Evolutionary conservation across 2,329 filamentous ascomycete species (phyloP).

Genomic region (Penicillium sp.): DNA sequence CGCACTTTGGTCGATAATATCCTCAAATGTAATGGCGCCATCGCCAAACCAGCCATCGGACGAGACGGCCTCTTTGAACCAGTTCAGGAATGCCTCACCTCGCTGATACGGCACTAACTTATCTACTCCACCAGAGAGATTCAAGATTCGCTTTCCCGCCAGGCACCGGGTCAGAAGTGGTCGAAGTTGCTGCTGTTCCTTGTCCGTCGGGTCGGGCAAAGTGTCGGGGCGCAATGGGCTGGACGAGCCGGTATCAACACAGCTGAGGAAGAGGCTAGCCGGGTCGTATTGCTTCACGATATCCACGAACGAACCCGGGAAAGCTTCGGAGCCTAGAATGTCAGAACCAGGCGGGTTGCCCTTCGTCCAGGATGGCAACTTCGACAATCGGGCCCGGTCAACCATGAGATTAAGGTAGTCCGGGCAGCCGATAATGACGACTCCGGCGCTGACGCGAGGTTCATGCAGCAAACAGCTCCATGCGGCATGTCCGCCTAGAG

Average conservation of each 20-base stretch:
- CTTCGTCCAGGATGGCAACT: conserved; percentile 59
- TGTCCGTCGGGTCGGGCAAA: conserved; percentile 39
- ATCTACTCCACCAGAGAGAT: conserved; percentile 55
- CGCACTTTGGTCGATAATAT: conserved; percentile 56
- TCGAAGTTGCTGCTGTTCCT: conserved; percentile 44
- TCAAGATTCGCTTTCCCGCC: conserved; percentile 55
- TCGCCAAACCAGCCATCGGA: conserved; percentile 50
- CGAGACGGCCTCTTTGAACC: conserved; percentile 50
- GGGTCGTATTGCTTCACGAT: conserved; percentile 69
- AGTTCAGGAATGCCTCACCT: conserved; percentile 55
- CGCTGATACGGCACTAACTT: conserved; percentile 61
- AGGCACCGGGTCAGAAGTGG: conserved; percentile 44
- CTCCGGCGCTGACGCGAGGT: conserved; percentile 70
- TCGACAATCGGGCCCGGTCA: conserved; percentile 72
- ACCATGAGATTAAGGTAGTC: conserved; percentile 80
- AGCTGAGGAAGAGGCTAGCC: conserved; percentile 67
- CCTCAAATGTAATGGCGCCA: conserved; percentile 53
- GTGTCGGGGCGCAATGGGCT: conserved; percentile 29
- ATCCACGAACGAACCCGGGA: conserved; percentile 66
- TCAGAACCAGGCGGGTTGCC: conserved; percentile 55
- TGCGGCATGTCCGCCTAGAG: conserved; percentile 79
- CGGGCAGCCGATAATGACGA: conserved; percentile 83
- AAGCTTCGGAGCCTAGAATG: conserved; percentile 76
- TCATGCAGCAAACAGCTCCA: conserved; percentile 83
- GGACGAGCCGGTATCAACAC: conserved; percentile 28